Base-by-base conservation (phyloP, 2,329 filamentous ascomycete species). In the Xylaria sp. region DNA sequence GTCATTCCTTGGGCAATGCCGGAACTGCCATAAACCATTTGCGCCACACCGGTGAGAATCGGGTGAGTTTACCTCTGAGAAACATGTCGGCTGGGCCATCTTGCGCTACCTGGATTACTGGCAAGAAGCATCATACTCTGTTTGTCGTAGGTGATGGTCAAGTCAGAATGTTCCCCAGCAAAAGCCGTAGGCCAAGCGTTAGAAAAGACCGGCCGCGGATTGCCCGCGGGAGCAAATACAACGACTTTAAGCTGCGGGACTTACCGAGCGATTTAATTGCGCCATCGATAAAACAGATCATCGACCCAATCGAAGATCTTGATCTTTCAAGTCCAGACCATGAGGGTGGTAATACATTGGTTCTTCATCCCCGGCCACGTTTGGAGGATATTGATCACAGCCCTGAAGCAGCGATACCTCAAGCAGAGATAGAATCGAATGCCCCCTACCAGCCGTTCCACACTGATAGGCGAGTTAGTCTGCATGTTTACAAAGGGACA, bases 371-470 rank as follows among this genome's bases (percentile, higher is more conserved):
- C 73, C 81, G 77, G 72, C 78, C 77, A 61, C 79, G 78, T 71
- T 73, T 79, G 74, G 76, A 61, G 77, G 74, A 73, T 74, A 70
- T 71, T 72, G 82, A 80, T 73, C 80, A 78, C 74, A 81, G 79
- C 62, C 86, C 82, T 77, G 91, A 83, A 79, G 92, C 81, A 77
- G 91, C 81, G 77, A 94, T 87, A 63, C 88, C 89, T 0, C 87
- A 90, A 70, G 93, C 93, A 5, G 94, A 97, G 81, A 96, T 97
- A 71, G 96, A 99, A 76, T 97, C 95, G 1, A 97, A 95, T 75
- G 92, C 94, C 4, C 93, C 95, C 1, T 98, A 97, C 74, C 94
- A 97, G 74, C 95, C 96, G 0, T 97, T 98, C 81, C 95, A 98
- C 77, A 96, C 94, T 0, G 94, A 98, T 75, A 87, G 89, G 61